Base-by-base conservation (phyloP, 1,139 yeast species). In the Spathaspora sp. region DNA sequence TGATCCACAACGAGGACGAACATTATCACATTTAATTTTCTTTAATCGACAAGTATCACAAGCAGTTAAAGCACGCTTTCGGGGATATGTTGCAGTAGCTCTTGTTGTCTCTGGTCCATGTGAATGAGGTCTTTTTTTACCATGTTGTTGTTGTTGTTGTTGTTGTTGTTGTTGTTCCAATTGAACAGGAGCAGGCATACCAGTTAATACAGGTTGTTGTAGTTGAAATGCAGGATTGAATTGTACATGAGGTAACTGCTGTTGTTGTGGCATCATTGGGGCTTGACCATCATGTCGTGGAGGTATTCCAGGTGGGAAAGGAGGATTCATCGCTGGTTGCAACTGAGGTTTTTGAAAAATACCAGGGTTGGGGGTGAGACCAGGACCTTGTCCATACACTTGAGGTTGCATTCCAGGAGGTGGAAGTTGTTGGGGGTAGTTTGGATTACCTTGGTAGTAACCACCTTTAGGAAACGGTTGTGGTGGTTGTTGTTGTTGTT, bases 21-120 rank as follows among this genome's bases (percentile, higher is more conserved):
- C 59, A 46, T 81, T 72, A 54, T 80, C 84, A 65, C 84, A 80
- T 53, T 76, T 74, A 47, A 74, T 68, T 52, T 77, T 77, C 52
- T 72, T 74, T 27, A 66, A 46, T 25, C 81, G 65, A 52, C 81
- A 77, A 2, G 72, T 63, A 47, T 74, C 80, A 55, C 81, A 76
- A 0, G 81, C 80, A 0, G 78, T 71, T 23, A 70, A 56, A 1
- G 77, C 74, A 34, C 81, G 56, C 53, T 67, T 68, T 29, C 80
- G 51, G 4, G 71, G 60, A 42, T 51, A 54, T 1, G 56, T 43
- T 2, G 56, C 52, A 1, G 59, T 47, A 7, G 50, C 45, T 31
- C 58, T 44, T 7, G 53, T 29, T 7, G 47, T 33, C 1, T 46
- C 16, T 13, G 44, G 43, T 15, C 48, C 42, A 13, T 42, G 39